Conservation (phyloP, 2,329 filamentous ascomycete genomes). For the Verticillium nubilum region DNA sequence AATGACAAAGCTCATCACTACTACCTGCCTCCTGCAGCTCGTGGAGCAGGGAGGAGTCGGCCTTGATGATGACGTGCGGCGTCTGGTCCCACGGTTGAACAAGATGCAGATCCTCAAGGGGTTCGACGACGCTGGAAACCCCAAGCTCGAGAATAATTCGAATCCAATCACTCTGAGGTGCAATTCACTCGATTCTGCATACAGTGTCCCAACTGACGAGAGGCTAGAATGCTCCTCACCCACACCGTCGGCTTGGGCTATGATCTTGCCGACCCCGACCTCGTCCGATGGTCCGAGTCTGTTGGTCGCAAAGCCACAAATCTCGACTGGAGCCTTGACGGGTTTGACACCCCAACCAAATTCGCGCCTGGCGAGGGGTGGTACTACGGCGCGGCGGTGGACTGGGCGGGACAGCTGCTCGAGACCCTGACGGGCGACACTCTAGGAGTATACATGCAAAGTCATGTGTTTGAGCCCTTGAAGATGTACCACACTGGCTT, state of each 20-base stretch:
- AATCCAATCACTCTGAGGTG: conserved; percentile 33
- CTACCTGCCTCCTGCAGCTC: conserved; percentile 30
- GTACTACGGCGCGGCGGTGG: conserved; percentile 39
- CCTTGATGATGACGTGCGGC: conserved; percentile 31
- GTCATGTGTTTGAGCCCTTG: conserved; percentile 29
- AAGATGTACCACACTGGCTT: conserved; percentile 31
- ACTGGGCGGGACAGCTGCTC: conserved; percentile 42
- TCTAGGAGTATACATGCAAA: conserved; percentile 30
- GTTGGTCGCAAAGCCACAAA: conserved; percentile 25
- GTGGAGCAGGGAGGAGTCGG: conserved; percentile 26
- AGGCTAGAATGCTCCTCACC: conserved; percentile 33
- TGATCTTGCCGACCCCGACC: conserved; percentile 31
- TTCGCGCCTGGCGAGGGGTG: conserved; percentile 41
- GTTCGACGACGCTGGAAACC: conserved; percentile 26
- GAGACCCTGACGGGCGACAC: conserved; percentile 29
- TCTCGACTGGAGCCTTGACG: conserved; percentile 25
- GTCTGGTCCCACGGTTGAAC: conserved; percentile 26
- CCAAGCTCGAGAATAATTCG: conserved; percentile 30
- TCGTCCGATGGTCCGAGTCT: conserved; percentile 31
- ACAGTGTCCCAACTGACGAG: neutral
- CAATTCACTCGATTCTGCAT: neutral
- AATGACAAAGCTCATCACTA: conserved; percentile 37
- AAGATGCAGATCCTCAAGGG: conserved; percentile 28
- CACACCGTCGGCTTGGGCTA: conserved; percentile 44
- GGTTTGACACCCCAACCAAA: conserved; percentile 35